Evolutionary conservation across 108 stramenopile genomes (phyloP).

Genomic region (Stephanodiscus minutulus): DNA sequence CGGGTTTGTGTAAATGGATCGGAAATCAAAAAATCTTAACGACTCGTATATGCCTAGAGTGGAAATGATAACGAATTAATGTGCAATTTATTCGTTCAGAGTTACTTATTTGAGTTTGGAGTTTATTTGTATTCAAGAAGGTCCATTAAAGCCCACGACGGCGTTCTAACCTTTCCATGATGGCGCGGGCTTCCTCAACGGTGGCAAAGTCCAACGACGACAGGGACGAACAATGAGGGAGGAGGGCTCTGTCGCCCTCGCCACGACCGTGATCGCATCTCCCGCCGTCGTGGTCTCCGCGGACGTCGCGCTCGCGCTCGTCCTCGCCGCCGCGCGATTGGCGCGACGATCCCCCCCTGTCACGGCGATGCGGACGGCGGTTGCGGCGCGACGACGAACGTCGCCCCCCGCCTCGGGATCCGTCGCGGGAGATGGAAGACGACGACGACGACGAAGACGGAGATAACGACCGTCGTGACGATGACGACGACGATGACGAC

Average conservation of each 20-base stretch:
- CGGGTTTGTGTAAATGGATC: no score
- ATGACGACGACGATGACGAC: constrained; percentile 19
- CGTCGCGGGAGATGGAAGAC: neutral
- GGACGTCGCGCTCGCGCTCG: no score
- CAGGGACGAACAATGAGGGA: neutral
- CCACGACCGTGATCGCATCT: constrained; percentile 7
- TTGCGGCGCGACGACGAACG: neutral
- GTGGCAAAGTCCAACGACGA: constrained; percentile 23
- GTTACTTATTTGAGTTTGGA: no score
- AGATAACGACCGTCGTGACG: neutral
- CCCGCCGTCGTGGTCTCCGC: no score
- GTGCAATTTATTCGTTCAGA: no score
- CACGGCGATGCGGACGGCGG: constrained; percentile 15
- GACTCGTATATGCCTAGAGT: no score
- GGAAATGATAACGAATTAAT: no score
- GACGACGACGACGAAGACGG: constrained; percentile 2
- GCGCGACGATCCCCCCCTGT: neutral
- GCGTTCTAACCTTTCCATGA: constrained; percentile 37
- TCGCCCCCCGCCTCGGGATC: neutral
- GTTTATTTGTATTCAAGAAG: no score
- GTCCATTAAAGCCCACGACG: neutral
- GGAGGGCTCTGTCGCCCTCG: neutral
- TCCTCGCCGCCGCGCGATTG: neutral
- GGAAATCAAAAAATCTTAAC: no score
- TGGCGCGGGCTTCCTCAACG: constrained; percentile 46